These are phyloP conservation scores for Lecanosticta acicola DNA, from an alignment of 2,329 filamentous ascomycete genomes.

Conservation along the genomic window DNA sequence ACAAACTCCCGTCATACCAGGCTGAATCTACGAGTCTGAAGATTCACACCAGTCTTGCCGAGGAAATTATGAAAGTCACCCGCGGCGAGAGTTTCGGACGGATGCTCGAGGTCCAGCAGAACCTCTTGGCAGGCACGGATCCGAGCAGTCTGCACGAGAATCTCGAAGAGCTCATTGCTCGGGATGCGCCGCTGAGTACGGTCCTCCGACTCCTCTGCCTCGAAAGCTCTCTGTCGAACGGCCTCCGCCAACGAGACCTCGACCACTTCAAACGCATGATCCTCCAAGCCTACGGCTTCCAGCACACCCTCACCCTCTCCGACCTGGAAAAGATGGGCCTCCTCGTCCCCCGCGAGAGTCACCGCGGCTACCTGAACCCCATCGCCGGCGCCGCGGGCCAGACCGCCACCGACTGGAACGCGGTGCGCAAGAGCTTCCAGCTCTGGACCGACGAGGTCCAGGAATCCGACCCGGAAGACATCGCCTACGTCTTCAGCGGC, in stretches of 20 bases:
- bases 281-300: conserved; percentile 88
- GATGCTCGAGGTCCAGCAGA: conserved; percentile 89
- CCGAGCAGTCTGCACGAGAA: conserved; percentile 82
- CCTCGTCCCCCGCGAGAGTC: conserved; percentile 66
- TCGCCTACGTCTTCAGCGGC: conserved; percentile 96
- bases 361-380: conserved; percentile 74
- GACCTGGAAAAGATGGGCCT: conserved; percentile 85
- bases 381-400: conserved; percentile 56
- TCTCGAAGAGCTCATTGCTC: conserved; percentile 90
- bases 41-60: conserved; percentile 82
- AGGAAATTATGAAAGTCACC: conserved; percentile 93
- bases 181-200: conserved; percentile 72
- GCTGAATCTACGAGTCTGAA: conserved; percentile 90
- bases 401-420: conserved; percentile 68
- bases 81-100: conserved; percentile 83
- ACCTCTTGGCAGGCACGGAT: conserved; percentile 83
- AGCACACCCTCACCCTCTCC: conserved; percentile 84
- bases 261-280: conserved; percentile 85
- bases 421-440: conserved; percentile 76
- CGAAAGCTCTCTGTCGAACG: conserved; percentile 84
- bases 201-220: conserved; percentile 82
- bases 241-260: conserved; percentile 80
- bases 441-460: conserved; percentile 96
- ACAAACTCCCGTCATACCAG: conserved; percentile 84
- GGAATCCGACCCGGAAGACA: conserved; percentile 87